phyloP scores from a whole-genome alignment of 78 protist species.

The Guillardia theta region DNA sequence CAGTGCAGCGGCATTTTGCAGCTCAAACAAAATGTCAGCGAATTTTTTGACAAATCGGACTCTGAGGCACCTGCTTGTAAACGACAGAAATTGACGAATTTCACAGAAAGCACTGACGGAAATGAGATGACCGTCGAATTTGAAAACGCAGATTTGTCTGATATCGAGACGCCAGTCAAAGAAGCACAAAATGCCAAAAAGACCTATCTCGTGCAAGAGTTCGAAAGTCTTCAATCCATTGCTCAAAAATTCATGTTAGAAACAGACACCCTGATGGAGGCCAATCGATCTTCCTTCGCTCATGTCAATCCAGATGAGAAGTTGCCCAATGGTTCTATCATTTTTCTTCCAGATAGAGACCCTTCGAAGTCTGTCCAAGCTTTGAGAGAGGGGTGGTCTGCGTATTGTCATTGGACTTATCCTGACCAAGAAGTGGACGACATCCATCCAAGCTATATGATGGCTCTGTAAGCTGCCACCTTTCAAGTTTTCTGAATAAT shows the following conservation, averaged over 20 bases:
- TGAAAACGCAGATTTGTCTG: too few species aligned
- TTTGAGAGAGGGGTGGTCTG: neutral
- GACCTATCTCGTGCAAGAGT: neutral
- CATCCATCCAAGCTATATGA: neutral
- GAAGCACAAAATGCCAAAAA: neutral
- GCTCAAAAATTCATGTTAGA: neutral
- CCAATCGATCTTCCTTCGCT: neutral
- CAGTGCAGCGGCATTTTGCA: neutral
- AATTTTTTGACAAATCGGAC: too few species aligned
- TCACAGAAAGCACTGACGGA: too few species aligned
- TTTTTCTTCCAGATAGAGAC: neutral
- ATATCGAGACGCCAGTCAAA: neutral
- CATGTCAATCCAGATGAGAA: neutral
- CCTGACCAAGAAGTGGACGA: neutral
- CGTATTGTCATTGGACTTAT: constrained; percentile 8
- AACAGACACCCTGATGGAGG: neutral
- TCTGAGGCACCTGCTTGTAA: too few species aligned
- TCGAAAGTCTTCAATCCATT: neutral
- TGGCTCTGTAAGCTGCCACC: too few species aligned
- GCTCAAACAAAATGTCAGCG: neutral
- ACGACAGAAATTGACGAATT: too few species aligned
- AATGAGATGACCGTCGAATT: too few species aligned
- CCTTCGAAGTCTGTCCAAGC: neutral
- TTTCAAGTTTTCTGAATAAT: too few species aligned
- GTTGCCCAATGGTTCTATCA: neutral